Conservation (phyloP, 495 filamentous ascomycete genomes). For the Aspergillus ostianus region DNA sequence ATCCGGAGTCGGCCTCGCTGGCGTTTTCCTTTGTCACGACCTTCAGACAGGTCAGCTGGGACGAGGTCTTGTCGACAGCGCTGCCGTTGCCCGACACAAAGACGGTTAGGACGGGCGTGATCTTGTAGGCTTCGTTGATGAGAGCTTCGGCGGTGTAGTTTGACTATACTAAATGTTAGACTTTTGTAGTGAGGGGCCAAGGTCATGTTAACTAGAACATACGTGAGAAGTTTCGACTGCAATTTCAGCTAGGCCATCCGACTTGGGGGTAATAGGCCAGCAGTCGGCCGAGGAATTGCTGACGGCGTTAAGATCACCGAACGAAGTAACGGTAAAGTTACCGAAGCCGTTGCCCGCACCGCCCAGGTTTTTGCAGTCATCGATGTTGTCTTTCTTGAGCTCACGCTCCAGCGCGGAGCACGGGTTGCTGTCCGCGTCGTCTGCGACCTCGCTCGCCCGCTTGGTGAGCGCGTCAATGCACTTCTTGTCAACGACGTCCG, state of each 20-base stretch:
- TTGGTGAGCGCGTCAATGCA: conserved; percentile 15
- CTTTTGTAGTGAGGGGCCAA: neutral
- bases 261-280: conserved; percentile 18
- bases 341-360: conserved; percentile 10
- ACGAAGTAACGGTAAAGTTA: conserved; percentile 11
- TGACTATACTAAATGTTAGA: conserved; percentile 7
- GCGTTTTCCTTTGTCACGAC: conserved; percentile 10
- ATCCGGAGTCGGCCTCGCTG: neutral
- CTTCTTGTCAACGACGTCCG: conserved; percentile 17
- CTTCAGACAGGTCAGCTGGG: conserved; percentile 16
- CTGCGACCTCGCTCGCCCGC: conserved; percentile 4
- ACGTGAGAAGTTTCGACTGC: conserved; percentile 6
- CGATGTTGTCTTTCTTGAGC: neutral
- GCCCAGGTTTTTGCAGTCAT: conserved; percentile 9
- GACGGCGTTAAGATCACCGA: conserved; percentile 2
- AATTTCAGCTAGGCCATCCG: conserved; percentile 10
- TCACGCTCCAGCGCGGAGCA: conserved; percentile 5
- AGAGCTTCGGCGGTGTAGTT: conserved; percentile 10
- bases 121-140: conserved; percentile 12
- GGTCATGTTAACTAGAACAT: neutral
- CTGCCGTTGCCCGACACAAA: conserved; percentile 7
- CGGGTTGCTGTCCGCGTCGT: neutral
- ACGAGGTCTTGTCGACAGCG: conserved; percentile 7
- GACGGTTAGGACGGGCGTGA: conserved; percentile 18
- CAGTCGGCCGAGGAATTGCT: conserved; percentile 13